Base-by-base conservation (phyloP, 2,329 filamentous ascomycete species). In the Hymenoscyphus occultus region DNA sequence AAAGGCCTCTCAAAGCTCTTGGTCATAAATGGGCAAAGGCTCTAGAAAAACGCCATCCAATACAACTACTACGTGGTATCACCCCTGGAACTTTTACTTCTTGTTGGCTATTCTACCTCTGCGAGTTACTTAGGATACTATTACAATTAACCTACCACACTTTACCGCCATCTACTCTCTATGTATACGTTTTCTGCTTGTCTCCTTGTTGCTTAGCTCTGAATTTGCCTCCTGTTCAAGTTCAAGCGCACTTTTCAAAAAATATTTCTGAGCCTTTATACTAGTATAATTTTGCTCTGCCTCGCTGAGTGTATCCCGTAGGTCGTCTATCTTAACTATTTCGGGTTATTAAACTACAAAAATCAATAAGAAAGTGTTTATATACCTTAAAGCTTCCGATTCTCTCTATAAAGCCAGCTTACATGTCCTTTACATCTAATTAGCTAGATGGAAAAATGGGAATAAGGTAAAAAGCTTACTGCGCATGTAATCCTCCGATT, bases 371-470 rank as follows among this genome's bases (percentile, higher is more conserved):
- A 22, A 28, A 28, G 39, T 60, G 39, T 28, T 22, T 42, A 6
- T 45, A 40, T 60, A 60, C 16, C 58, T 60, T 60, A 2, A 31
- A 60, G 39, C 32, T 22, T 60, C 19, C 12, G 1, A 14, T 60
- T 39, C 39, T 60, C 58, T 45, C 16, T 3, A 16, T 31, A 1
- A 39, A 60, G 58, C 58, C 2, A 60, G 39, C 39, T 60, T 60
- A 60, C 12, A 60, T 60, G 6, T 45, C 12, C 58, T 60, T 40
- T 28, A 42, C 6, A 60, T 60, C 58, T 60, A 16, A 60, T 60
- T 45, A 60, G 39, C 58, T 60, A 9, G 39, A 39, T 0, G 5
- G 32, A 40, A 45, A 28, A 60, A 45, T 22, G 5, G 16, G 42
- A 48, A 48, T 48, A 45, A 22, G 58, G 1, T 45, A 39, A 28